A percentile compares a stretch with the other conserved stretches of the same genome.
phyloP scores from a whole-genome alignment of 225 moss, liverwort and hornwort genomes.

The Thuidium tamariscinum region DNA sequence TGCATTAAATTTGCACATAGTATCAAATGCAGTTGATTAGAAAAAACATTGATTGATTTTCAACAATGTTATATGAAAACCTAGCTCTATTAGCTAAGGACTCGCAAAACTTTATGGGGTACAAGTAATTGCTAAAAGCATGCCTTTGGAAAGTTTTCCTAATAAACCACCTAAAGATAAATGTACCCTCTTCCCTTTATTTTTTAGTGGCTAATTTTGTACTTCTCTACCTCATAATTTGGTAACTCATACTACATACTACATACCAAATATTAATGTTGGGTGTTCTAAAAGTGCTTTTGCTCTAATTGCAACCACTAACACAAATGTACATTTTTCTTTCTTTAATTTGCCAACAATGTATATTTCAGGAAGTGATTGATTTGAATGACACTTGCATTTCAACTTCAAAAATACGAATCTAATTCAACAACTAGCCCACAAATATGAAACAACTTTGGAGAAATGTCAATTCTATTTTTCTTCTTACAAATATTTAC shows the following conservation, averaged over 20 bases:
- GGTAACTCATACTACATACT: rapidly evolving
- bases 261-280: background rate
- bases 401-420: background rate
- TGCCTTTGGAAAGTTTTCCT: background rate
- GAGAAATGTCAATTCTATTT: background rate
- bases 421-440: rapidly evolving
- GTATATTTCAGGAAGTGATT: rapidly evolving
- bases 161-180: rapidly evolving
- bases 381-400: rapidly evolving
- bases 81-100: rapidly evolving
- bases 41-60: too few relatives aligned
- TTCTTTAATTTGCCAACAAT: background rate
- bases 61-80: too few relatives aligned
- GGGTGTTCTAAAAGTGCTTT: background rate
- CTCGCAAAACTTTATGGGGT: rapidly evolving
- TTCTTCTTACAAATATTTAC: background rate
- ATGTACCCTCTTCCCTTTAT: rapidly evolving
- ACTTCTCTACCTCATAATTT: background rate
- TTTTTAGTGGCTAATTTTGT: background rate
- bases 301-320: too few relatives aligned
- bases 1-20: too few relatives aligned
- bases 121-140: background rate
- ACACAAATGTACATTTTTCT: background rate
- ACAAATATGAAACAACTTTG: background rate
- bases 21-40: too few relatives aligned